phyloP scores from a whole-genome alignment of 768 basidiomycete genomes.

The Fistulinella prunicolor region DNA sequence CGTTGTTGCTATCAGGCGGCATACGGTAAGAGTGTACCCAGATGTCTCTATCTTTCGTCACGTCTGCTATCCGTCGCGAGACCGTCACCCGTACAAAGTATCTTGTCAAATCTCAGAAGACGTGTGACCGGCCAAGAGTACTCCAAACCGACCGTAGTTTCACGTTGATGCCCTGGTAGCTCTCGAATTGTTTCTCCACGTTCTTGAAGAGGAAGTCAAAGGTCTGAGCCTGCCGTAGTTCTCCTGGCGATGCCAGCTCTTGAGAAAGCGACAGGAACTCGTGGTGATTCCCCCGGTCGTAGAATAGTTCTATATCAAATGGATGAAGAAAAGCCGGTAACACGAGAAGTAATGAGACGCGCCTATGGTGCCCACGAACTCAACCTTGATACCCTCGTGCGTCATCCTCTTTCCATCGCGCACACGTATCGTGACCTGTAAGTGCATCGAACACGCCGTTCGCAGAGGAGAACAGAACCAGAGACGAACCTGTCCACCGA shows the following conservation, averaged over 20 bases:
- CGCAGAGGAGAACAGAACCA: background rate
- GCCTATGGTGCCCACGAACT: constrained; percentile 97
- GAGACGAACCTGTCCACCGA: constrained; percentile 72
- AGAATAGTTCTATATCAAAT: constrained; percentile 65
- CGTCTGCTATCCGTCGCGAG: constrained; percentile 89
- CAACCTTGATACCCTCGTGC: constrained; percentile 97
- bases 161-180: constrained; percentile 97
- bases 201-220: constrained; percentile 99
- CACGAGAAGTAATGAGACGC: constrained; percentile 25
- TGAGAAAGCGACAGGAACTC: constrained; percentile 96
- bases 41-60: constrained; percentile 87
- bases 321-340: background rate
- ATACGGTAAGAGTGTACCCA: constrained; percentile 99
- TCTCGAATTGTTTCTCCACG: constrained; percentile 98
- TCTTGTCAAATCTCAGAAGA: constrained; percentile 40
- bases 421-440: constrained; percentile 79
- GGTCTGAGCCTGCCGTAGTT: constrained; percentile 94
- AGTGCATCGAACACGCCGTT: constrained; percentile 1
- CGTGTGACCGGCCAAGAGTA: background rate
- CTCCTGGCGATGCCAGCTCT: constrained; percentile 93
- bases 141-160: constrained; percentile 73
- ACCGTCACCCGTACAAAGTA: constrained; percentile 92
- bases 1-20: constrained; percentile 97
- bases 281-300: constrained; percentile 96
- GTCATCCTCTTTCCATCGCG: constrained; percentile 93